Evolutionary conservation across 441 rosid genomes (phyloP).

Genomic region (Syzygium syzygioides): DNA sequence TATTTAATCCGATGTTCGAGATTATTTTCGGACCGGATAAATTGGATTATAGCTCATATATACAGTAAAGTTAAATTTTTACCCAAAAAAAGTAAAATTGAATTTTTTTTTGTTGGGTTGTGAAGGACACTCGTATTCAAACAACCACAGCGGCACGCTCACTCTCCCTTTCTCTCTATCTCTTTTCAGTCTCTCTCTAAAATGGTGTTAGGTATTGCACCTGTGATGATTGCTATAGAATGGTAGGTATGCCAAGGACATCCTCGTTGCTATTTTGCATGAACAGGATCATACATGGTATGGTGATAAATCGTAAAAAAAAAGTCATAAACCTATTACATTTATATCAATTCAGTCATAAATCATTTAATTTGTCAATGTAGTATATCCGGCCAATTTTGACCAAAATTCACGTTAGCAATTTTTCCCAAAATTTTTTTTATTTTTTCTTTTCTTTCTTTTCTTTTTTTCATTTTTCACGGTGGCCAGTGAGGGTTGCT

Average conservation of each 20-base stretch:
- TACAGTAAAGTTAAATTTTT: too few species aligned
- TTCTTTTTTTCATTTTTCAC: too few species aligned
- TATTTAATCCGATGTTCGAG: too few species aligned
- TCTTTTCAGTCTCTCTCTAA: too few species aligned
- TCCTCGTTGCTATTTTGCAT: not conserved
- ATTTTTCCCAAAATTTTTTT: not conserved
- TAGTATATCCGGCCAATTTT: accelerated
- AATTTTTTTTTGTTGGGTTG: too few species aligned
- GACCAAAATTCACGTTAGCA: not conserved
- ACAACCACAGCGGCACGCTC: too few species aligned
- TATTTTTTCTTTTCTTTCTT: accelerated
- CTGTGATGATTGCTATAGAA: not conserved
- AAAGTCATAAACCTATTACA: accelerated
- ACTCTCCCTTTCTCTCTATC: too few species aligned
- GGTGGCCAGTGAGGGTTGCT: accelerated
- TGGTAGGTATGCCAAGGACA: not conserved
- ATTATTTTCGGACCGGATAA: too few species aligned
- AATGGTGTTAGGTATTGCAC: too few species aligned
- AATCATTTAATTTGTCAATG: not conserved
- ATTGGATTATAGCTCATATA: too few species aligned
- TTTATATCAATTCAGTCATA: accelerated
- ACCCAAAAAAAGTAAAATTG: not conserved
- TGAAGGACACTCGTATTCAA: too few species aligned
- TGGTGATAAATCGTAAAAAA: not conserved
- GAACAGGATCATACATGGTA: not conserved